Evolutionary conservation across 1,284 basidiomycete species (phyloP), one percentile per base, ranked within the genome.

Genomic region (Peniophora sp.): DNA sequence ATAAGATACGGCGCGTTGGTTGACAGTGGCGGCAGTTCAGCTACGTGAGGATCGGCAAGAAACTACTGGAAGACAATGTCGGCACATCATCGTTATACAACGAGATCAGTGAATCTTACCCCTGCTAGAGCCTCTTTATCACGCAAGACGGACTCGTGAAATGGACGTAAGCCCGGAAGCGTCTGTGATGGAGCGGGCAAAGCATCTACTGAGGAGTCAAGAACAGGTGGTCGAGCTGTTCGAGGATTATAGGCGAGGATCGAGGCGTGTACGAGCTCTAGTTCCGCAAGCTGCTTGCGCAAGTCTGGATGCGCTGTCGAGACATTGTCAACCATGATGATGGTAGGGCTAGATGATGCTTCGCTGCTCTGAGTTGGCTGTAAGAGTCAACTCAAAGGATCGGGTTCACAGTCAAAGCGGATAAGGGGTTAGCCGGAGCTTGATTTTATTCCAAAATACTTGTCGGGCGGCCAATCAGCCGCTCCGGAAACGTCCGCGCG

Each of bases 1-100:
- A 85, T 71, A 23, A 89, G 72, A 59, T 89, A 89, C 1, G 83
- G 83, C 2, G 87, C 84, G 60, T 89, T 89, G 3, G 82, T 85
- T 0, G 85, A 87, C 10, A 79, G 67, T 1, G 79, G 61, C 1
- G 77, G 74, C 2, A 73, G 62, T 35, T 69, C 61, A 5, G 59
- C 66, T 39, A 69, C 72, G 25, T 65, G 50, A 5, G 75, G 69
- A 54, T 78, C 66, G 49, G 72, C 67, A 46, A 85, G 70, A 59
- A 81, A 81, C 84, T 86, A 83, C 80, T 83, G 59, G 56, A 41
- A 47, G 38, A 45, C 19, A 14, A 51, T 35, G 41, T 48, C 12
- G 27, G 27, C 12, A 32, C 27, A 46, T 23, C n/a, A 36, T 17
- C 39, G 25, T 35, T 52, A 24, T 53, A 46, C 49, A 24, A 27